These are phyloP conservation scores for Barnettozyma californica DNA, from an alignment of 805 yeast genomes.

Conservation along the genomic window DNA sequence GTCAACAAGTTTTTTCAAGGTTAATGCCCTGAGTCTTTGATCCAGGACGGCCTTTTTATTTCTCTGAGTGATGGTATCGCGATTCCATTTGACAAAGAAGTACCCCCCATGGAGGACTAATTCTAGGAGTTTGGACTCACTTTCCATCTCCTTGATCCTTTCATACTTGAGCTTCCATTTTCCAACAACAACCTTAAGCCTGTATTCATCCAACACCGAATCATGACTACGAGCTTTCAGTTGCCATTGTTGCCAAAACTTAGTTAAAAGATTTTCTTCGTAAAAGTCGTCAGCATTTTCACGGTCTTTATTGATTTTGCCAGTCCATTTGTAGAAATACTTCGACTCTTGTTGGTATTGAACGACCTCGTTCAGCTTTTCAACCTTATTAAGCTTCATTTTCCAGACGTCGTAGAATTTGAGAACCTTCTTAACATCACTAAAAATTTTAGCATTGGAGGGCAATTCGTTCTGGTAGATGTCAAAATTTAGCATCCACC, in stretches of 20 bases:
- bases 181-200: neutral
- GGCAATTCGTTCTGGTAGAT: constrained; percentile 15
- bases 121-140: constrained; percentile 16
- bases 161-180: constrained; percentile 12
- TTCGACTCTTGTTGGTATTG: constrained; percentile 11
- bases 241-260: constrained; percentile 12
- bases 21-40: neutral
- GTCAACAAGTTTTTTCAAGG: constrained; percentile 1
- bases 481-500: constrained; percentile 11
- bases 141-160: neutral
- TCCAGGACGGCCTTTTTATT: neutral
- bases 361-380: constrained; percentile 11
- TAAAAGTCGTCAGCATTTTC: constrained; percentile 7
- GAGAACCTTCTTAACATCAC: constrained; percentile 10
- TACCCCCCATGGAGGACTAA: constrained; percentile 21
- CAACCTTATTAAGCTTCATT: constrained; percentile 9
- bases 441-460: constrained; percentile 19
- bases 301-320: neutral
- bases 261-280: constrained; percentile 2
- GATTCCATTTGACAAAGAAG: constrained; percentile 23
- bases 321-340: constrained; percentile 16
- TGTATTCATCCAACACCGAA: neutral
- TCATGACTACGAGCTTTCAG: neutral
- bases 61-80: neutral
- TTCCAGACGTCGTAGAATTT: constrained; percentile 20